Percentiles rank a stretch among this genome's conserved stretches.
Evolutionary conservation across 805 yeast genomes (phyloP).

Genomic region (Blastobotrys terrestris): DNA sequence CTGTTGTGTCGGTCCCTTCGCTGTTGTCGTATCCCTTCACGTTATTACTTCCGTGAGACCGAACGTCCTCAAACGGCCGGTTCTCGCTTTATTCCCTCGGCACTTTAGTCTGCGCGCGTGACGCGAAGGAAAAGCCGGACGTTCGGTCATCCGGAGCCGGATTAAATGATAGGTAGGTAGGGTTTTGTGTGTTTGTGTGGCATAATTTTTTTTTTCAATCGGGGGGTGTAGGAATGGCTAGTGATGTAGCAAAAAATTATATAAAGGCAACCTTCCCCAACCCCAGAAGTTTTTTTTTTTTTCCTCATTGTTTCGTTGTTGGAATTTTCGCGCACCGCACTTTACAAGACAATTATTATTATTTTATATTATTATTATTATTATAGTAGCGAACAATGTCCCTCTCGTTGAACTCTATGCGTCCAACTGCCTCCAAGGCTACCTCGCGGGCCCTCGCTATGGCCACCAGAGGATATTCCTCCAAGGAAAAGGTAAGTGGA

Average conservation of each 20-base stretch:
- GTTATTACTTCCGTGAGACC: neutral
- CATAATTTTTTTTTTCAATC: neutral
- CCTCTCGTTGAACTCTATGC: neutral
- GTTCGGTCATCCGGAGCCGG: neutral
- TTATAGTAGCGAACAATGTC: slow-evolving; percentile 4
- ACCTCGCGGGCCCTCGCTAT: slow-evolving; percentile 16
- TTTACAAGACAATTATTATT: neutral
- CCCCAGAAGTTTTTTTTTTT: neutral
- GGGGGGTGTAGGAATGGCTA: neutral
- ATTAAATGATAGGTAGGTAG: neutral
- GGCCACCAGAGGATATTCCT: slow-evolving; percentile 17
- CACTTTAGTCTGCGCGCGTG: neutral
- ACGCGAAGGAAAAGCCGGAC: neutral
- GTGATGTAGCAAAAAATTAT: neutral
- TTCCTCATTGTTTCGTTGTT: slow-evolving; percentile 1
- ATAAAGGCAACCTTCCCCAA: neutral
- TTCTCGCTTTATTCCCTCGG: neutral
- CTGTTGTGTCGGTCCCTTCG: neutral
- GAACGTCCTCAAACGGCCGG: neutral
- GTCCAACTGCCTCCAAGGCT: slow-evolving; percentile 10
- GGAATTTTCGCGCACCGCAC: neutral
- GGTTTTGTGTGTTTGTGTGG: neutral
- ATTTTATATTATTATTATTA: no score
- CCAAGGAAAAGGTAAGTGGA: slow-evolving; percentile 22
- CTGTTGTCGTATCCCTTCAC: neutral